Conservation (phyloP, 768 basidiomycete genomes). For the Gymnopilus junonius region DNA sequence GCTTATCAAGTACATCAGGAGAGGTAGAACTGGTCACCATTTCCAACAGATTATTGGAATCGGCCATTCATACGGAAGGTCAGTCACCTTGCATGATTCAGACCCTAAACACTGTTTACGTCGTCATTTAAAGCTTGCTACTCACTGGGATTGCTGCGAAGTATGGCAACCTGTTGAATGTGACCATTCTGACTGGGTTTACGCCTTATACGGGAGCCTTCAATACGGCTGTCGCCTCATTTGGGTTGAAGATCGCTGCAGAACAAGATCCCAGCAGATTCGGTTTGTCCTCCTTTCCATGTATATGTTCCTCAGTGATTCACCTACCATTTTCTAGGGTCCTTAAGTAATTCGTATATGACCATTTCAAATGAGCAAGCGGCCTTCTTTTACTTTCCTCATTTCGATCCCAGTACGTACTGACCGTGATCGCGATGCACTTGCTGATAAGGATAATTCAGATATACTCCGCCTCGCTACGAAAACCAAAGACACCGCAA, state of each 20-base stretch:
- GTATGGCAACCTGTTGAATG: constrained; percentile 22
- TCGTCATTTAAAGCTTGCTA: constrained; percentile 11
- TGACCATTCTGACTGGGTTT: constrained; percentile 24
- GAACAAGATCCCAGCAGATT: constrained; percentile 19
- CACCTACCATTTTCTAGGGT: constrained; percentile 4
- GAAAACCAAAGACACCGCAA: constrained; percentile 18
- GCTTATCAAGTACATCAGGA: constrained; percentile 18
- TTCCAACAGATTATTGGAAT: constrained; percentile 23
- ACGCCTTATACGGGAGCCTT: constrained; percentile 10
- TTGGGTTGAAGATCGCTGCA: constrained; percentile 22
- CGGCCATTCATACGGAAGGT: constrained; percentile 32
- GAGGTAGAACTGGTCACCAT: not conserved
- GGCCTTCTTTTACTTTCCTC: constrained; percentile 21
- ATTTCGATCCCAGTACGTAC: constrained; percentile 23
- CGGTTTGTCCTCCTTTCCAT: constrained; percentile 11
- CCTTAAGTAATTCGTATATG: constrained; percentile 21
- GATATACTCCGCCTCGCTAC: constrained; percentile 7
- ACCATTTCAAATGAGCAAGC: constrained; percentile 22
- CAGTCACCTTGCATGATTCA: not conserved
- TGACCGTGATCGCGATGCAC: not conserved
- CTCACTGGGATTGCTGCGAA: constrained; percentile 19
- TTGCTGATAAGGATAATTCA: not conserved
- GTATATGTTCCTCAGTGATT: not conserved
- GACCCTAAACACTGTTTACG: not conserved
- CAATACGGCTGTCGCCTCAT: constrained; percentile 14